Base-by-base conservation (phyloP, 2,329 filamentous ascomycete genomes). In the Hirsutella thompsonii region DNA sequence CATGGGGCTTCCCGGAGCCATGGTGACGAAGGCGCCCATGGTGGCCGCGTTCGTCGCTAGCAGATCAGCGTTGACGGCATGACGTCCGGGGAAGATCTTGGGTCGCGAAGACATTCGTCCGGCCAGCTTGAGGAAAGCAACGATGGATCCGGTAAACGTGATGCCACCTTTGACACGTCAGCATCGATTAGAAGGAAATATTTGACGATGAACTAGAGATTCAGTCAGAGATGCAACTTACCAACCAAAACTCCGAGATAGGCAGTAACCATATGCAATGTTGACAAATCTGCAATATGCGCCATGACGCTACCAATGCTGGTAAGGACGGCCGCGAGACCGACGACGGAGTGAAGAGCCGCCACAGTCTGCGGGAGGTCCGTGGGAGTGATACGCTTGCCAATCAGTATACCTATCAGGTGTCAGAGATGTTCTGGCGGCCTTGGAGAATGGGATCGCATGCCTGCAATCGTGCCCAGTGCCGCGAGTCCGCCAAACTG, bases 291-390 rank as follows among this genome's bases (percentile, higher is more conserved):
- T 11, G 72, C 66, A 8, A 88, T 68, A 49, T 83, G 73, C 14
- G 77, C 76, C 70, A 94, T 78, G 16, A 94, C 85, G 48, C 84
- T 90, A 38, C 86, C 88, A 46, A 92, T 85, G 52, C 84, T 92
- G 2, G 88, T 94, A 51, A 94, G 60, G 0, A 94, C 87, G 9
- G 88, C 88, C 10, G 87, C 87, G 1, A 94, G 70, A 58, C 88
- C 88, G 26, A 94, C 88, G 8, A 94, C 87, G 0, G 86, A 93
- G 61, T 94, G 88, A 23, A 94, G 67, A 0, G 87, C 87, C 18
- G 87, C 88, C 2, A 94, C 87, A 0, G 86, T 94, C 57, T 94
- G 87, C 0, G 88, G 88, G 2, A 94, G 74, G 41, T 87, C 84
- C 0, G 87, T 94, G 0, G 88, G 84, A 0, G 86, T 93, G 49